Conservation (phyloP, 768 basidiomycete species). For the Albatrellus ellisii region DNA sequence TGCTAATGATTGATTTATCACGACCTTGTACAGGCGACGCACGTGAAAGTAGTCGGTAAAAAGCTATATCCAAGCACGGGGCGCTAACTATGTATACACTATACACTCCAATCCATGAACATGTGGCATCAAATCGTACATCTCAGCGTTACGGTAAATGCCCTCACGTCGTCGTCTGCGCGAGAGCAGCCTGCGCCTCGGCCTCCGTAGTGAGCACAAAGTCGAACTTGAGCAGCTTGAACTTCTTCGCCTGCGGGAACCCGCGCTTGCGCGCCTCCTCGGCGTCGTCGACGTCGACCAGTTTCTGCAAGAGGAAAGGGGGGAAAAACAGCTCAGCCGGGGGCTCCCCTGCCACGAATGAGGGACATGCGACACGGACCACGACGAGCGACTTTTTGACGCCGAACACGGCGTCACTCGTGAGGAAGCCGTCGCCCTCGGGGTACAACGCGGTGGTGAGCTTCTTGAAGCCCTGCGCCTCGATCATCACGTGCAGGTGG, state of each 20-base stretch:
- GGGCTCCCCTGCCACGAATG: background rate
- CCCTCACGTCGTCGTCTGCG: slow-evolving; percentile 1
- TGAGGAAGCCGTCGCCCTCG: slow-evolving; percentile 50
- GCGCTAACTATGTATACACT: too few species aligned
- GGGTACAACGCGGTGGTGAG: slow-evolving; percentile 67
- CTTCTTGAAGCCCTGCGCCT: slow-evolving; percentile 60
- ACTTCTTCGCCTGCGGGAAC: slow-evolving; percentile 31
- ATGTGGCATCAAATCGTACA: too few species aligned
- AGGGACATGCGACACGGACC: slow-evolving; percentile 27
- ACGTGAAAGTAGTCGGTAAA: too few species aligned
- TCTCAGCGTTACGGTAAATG: too few species aligned
- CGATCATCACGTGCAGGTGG: slow-evolving; percentile 65
- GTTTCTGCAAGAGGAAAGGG: slow-evolving; percentile 24
- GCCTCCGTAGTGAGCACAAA: slow-evolving; percentile 31
- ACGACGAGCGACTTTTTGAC: slow-evolving; percentile 69
- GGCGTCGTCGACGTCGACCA: slow-evolving; percentile 40
- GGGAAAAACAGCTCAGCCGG: slow-evolving; percentile 1
- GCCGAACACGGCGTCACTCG: slow-evolving; percentile 70
- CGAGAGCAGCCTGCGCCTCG: slow-evolving; percentile 23
- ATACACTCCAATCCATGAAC: too few species aligned
- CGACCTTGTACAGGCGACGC: too few species aligned
- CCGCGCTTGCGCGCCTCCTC: slow-evolving; percentile 42
- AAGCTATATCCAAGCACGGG: too few species aligned
- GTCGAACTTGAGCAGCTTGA: slow-evolving; percentile 34
- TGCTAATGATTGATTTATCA: too few species aligned